These are phyloP conservation scores for Canavalia gladiata DNA, from an alignment of 306 rosid species.

Conservation along the genomic window DNA sequence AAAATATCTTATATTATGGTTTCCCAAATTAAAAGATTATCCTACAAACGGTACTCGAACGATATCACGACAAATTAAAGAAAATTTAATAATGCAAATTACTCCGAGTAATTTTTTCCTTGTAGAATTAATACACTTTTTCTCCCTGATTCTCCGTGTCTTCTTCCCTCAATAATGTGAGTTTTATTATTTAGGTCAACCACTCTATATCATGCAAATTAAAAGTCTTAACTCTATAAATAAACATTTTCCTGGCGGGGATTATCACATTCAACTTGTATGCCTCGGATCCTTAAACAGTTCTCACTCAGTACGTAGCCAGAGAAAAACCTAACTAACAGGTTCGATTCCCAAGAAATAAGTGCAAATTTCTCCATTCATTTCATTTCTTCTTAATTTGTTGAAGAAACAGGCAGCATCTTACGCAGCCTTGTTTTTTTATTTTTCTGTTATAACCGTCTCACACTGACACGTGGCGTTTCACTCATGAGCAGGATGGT, in stretches of 20 bases:
- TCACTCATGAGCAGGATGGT: constrained; percentile 48
- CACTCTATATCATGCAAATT: neutral
- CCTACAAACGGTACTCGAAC: no score
- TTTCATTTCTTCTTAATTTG: no score
- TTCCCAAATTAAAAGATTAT: no score
- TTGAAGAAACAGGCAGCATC: neutral
- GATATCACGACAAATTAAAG: no score
- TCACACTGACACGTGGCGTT: neutral
- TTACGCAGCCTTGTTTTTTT: neutral
- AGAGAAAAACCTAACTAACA: neutral
- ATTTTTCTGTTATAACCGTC: neutral
- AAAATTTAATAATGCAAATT: neutral
- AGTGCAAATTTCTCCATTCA: no score
- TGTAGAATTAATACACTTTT: no score
- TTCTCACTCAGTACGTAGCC: neutral
- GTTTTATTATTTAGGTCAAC: neutral
- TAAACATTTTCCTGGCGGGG: neutral
- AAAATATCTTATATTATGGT: no score
- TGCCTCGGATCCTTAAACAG: neutral
- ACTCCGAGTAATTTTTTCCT: no score
- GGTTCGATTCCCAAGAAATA: neutral
- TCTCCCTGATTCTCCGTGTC: neutral
- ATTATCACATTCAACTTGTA: neutral
- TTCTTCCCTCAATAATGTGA: neutral
- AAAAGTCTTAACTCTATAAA: neutral